Base-by-base conservation (phyloP, 2,329 filamentous ascomycete species). In the Mycosphaerella sp. region DNA sequence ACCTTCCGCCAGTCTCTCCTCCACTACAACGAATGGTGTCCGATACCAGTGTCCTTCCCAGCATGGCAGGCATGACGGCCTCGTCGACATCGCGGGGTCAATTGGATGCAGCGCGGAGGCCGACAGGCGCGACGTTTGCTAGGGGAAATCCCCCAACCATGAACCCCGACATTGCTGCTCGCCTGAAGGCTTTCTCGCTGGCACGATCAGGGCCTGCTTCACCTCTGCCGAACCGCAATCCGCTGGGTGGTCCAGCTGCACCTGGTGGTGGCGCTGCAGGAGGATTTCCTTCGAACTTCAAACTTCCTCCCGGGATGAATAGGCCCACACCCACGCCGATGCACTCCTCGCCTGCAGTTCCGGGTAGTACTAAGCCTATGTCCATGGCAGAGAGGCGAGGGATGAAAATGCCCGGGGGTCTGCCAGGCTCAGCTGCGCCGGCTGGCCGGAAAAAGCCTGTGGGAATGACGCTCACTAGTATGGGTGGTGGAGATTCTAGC, bases 51-150 rank as follows among this genome's bases (percentile, higher is more conserved):
- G 49, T 58, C 14, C 49, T 58, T 44, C 72, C 82, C 16, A 74
- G 72, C 49, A 65, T 73, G 27, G 69, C 70, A 18, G 68, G 71
- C 51, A 89, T 95, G 81, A 87, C 81, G 50, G 73, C 85, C 6
- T 89, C 83, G n/a, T 95, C 89, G n/a, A 93, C 86, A 25, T 84
- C 87, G 36, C 75, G 90, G 3, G 89, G 89, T 36, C 79, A 87
- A 52, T 73, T 95, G 63, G 89, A 84, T 68, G 80, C 81, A 43
- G 82, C 81, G 35, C 74, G 82, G 57, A 74, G 80, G 62, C 78
- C 78, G 12, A 68, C 68, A 17, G 64, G 68, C 27, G 68, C 70
- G 3, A 68, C 71, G 6, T 67, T 74, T 36, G 70, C 71, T 46
- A 69, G 71, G 53, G 69, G 68, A 61, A 69, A 75, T 50, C 71